Conservation (phyloP, 495 filamentous ascomycete genomes). For the Hypoxylon crocopeplum region DNA sequence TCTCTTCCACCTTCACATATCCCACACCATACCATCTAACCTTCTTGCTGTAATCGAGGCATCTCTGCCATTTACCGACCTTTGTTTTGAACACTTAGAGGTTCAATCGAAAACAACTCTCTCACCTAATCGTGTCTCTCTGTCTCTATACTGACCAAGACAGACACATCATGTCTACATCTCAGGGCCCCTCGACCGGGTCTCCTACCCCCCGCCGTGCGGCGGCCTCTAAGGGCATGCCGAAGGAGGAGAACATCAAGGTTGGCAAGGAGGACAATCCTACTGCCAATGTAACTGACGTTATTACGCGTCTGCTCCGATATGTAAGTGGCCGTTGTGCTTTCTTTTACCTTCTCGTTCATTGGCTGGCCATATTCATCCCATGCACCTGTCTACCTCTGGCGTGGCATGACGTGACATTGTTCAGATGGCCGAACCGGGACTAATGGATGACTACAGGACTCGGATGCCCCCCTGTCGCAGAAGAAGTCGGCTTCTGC, state of each 20-base stretch:
- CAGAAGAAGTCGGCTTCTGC: constrained; percentile 52
- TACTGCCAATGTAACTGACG: constrained; percentile 41
- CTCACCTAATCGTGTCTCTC: constrained; percentile 15
- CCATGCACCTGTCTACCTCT: neutral
- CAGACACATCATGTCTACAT: constrained; percentile 51
- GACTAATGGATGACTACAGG: constrained; percentile 27
- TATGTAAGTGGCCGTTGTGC: constrained; percentile 31
- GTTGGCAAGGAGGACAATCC: constrained; percentile 42
- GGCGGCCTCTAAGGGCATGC: constrained; percentile 40
- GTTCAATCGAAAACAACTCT: constrained; percentile 20
- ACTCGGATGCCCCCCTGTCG: constrained; percentile 26
- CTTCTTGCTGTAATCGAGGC: constrained; percentile 34
- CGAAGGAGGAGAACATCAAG: constrained; percentile 55
- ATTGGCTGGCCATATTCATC: constrained; percentile 3
- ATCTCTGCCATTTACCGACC: constrained; percentile 39
- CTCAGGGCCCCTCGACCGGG: constrained; percentile 50
- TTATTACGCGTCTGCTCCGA: constrained; percentile 34
- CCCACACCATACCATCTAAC: constrained; percentile 32
- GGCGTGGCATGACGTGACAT: neutral
- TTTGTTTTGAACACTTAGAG: constrained; percentile 34
- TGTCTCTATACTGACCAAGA: constrained; percentile 14
- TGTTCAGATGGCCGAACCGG: neutral
- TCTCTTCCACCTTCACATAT: neutral
- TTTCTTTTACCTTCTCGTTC: neutral
- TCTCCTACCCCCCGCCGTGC: constrained; percentile 56